These are phyloP conservation scores for Hymenotorrendiella dingleyae DNA, from an alignment of 2,329 filamentous ascomycete species.

Conservation along the genomic window DNA sequence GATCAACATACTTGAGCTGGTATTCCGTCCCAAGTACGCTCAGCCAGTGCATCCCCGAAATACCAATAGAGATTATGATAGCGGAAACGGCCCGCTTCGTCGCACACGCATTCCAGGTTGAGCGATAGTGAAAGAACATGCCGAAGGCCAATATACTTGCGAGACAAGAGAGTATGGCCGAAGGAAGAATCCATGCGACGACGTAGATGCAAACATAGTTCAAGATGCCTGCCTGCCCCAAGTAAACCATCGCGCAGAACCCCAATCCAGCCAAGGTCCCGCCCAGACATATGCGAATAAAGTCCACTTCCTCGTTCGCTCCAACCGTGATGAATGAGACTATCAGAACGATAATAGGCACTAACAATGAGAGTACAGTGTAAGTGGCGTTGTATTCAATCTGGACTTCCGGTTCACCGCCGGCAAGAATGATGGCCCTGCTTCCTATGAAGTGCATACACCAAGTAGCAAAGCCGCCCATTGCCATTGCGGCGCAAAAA, in stretches of 20 bases:
- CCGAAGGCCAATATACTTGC: conserved; percentile 65
- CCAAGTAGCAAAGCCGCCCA: conserved; percentile 72
- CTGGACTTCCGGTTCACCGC: conserved; percentile 57
- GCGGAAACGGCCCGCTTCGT: conserved; percentile 68
- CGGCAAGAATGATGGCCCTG: conserved; percentile 64
- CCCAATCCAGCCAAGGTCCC: conserved; percentile 67
- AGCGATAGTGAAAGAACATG: conserved; percentile 72
- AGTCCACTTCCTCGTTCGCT: conserved; percentile 49
- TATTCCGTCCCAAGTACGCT: conserved; percentile 68
- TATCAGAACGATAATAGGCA: conserved; percentile 70
- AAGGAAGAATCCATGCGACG: conserved; percentile 49
- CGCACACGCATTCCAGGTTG: conserved; percentile 71
- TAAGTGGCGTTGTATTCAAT: conserved; percentile 68
- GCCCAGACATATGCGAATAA: conserved; percentile 53
- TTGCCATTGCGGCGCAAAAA: conserved; percentile 57
- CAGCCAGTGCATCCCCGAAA: conserved; percentile 42
- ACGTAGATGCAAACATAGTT: conserved; percentile 70
- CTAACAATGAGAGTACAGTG: conserved; percentile 72
- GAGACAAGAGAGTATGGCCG: conserved; percentile 65
- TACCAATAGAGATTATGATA: conserved; percentile 25
- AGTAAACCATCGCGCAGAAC: conserved; percentile 81
- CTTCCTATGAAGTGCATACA: conserved; percentile 82
- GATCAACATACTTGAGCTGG: conserved; percentile 43
- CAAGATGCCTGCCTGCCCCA: conserved; percentile 75
- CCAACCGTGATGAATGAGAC: conserved; percentile 67